phyloP scores from a whole-genome alignment of 2,329 filamentous ascomycete species.

The Passalora sequoiae region DNA sequence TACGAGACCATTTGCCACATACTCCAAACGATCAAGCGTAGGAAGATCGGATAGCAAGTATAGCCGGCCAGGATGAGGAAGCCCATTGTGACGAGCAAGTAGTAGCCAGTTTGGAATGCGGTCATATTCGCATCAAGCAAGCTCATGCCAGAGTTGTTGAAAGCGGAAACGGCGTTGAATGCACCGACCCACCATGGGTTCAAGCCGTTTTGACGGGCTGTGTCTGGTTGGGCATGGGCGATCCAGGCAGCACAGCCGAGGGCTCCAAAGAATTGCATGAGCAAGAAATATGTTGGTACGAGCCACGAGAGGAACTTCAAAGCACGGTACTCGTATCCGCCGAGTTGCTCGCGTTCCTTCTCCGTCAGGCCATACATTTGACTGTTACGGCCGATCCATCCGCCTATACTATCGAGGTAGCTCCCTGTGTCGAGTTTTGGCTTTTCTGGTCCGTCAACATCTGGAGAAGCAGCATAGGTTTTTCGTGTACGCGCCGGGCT shows the following conservation, averaged over 20 bases:
- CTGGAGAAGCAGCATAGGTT: background rate
- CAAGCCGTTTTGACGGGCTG: slow-evolving; percentile 52
- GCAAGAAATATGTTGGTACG: slow-evolving; percentile 57
- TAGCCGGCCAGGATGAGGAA: slow-evolving; percentile 47
- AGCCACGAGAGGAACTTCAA: slow-evolving; percentile 55
- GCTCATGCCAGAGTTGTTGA: slow-evolving; percentile 68
- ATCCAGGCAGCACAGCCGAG: slow-evolving; percentile 61
- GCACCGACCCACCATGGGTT: slow-evolving; percentile 65
- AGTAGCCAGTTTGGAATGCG: slow-evolving; percentile 49
- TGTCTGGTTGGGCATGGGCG: slow-evolving; percentile 46
- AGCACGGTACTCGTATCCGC: slow-evolving; percentile 61
- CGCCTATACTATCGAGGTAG: slow-evolving; percentile 19
- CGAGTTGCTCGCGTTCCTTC: slow-evolving; percentile 53
- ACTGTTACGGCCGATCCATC: slow-evolving; percentile 43
- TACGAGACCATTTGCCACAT: slow-evolving; percentile 46
- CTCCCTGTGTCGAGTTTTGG: slow-evolving; percentile 8
- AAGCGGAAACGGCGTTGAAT: slow-evolving; percentile 63
- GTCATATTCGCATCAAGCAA: slow-evolving; percentile 62
- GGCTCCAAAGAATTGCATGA: slow-evolving; percentile 56
- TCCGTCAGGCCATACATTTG: slow-evolving; percentile 52
- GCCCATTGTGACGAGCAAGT: slow-evolving; percentile 45
- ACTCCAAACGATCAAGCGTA: slow-evolving; percentile 55
- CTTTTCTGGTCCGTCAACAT: background rate
- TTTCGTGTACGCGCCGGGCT: slow-evolving; percentile 19
- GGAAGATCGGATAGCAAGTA: slow-evolving; percentile 54